Evolutionary conservation across 2,329 filamentous ascomycete genomes (phyloP), one percentile per base, ranked within the genome.

Genomic region (Penicillium sp.): DNA sequence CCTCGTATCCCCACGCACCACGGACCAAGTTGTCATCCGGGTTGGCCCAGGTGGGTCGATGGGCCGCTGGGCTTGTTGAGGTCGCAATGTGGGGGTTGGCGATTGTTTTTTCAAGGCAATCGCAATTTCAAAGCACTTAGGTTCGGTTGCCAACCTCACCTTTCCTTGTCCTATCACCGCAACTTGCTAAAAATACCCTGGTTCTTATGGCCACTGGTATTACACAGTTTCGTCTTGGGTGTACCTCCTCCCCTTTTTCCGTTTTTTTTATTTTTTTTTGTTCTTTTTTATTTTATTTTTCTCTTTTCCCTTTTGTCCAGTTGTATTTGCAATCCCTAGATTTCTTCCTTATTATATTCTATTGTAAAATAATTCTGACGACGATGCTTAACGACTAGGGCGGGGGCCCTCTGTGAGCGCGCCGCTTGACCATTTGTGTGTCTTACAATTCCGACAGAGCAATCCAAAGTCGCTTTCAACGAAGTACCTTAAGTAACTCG

Each of bases 1-100:
- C 56, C 56, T 58, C 53, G 56, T 58, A 57, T 57, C 53, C 56
- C 53, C 56, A 58, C 56, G 56, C 56, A 58, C 56, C 45, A 21
- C 45, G 36, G 36, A 24, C 31, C 2, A 13, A n/a, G 28, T 45
- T 51, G 44, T 42, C 49, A 47, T 42, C n/a, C 18, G 36, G 36
- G 42, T 33, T 46, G 36, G 15, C 49, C 36, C 36, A 42, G 43
- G 46, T 42, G 39, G 44, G 43, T 45, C 26, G 15, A 16, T 43
- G 12, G 21, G 18, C 31, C 18, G 9, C n/a, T n/a, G 24, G 24
- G 24, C n/a, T 41, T 26, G 34, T 43, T 47, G 38, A 23, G 47
- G 5, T 34, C 31, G 49, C 48, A 57, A 54, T 57, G 54, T 57
- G 54, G 54, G 52, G 52, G 46, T 53, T 41, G 45, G 23, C 23